Conservation (phyloP, 1,284 basidiomycete genomes). For the Cutaneotrichosporon arboriforme region DNA sequence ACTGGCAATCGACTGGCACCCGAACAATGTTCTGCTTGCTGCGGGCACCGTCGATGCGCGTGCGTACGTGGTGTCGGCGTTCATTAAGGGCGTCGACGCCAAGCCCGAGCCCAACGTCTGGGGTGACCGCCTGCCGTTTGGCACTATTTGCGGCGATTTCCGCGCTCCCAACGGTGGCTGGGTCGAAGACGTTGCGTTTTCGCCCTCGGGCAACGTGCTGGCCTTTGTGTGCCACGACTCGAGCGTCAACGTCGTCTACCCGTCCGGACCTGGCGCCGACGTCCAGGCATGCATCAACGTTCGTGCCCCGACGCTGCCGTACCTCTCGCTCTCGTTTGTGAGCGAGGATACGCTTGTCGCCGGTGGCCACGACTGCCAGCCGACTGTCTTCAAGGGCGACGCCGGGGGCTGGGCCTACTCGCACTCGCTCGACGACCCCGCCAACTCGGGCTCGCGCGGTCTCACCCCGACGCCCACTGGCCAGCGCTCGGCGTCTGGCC, state of each 20-base stretch:
- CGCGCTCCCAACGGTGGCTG: constrained; percentile 83
- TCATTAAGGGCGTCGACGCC: constrained; percentile 97
- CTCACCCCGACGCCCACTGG: constrained; percentile 40
- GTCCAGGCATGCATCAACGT: constrained; percentile 61
- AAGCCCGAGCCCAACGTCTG: constrained; percentile 87
- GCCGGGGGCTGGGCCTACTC: constrained; percentile 66
- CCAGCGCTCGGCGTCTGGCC: constrained; percentile 46
- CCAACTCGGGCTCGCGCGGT: constrained; percentile 32
- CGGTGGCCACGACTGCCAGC: constrained; percentile 97
- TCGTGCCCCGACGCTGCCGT: constrained; percentile 69
- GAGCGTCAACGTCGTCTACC: constrained; percentile 81
- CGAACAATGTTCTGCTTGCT: constrained; percentile 91
- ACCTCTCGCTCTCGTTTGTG: constrained; percentile 77
- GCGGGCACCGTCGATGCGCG: constrained; percentile 93
- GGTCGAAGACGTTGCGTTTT: constrained; percentile 95
- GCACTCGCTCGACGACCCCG: constrained; percentile 74
- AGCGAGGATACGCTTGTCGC: constrained; percentile 75
- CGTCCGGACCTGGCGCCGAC: constrained; percentile 55
- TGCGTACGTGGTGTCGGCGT: constrained; percentile 96
- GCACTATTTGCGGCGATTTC: constrained; percentile 94
- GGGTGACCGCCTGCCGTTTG: constrained; percentile 97
- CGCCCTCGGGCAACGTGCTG: constrained; percentile 84
- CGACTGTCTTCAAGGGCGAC: constrained; percentile 73
- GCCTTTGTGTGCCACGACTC: constrained; percentile 94
- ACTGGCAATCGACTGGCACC: constrained; percentile 92